Percentiles rank a stretch among this genome's conserved stretches.
phyloP scores from a whole-genome alignment of 176 grass and related monocot genomes.

The Dactylis glomerata region DNA sequence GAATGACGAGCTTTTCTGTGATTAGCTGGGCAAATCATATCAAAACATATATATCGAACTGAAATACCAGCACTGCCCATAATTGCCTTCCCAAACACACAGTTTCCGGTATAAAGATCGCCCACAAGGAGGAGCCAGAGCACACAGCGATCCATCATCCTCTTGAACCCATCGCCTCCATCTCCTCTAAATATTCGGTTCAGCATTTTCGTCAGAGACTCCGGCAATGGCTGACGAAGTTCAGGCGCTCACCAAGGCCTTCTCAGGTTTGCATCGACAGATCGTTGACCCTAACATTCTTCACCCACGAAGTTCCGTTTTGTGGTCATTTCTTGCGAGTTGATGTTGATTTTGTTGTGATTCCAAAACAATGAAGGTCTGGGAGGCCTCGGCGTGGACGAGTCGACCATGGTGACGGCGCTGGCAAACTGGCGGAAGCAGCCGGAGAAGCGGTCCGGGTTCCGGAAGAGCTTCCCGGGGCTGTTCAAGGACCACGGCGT shows the following conservation, averaged over 20 bases:
- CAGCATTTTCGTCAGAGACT: not conserved
- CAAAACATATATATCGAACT: not conserved
- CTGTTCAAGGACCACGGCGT: constrained; percentile 55
- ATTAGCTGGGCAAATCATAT: constrained; percentile 11
- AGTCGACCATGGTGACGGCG: constrained; percentile 54
- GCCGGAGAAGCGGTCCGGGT: constrained; percentile 61
- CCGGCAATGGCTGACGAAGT: constrained; percentile 57
- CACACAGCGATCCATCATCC: constrained; percentile 4
- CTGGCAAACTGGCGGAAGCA: constrained; percentile 68
- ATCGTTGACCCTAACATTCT: not conserved
- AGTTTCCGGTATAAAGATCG: constrained; percentile 53
- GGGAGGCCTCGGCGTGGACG: constrained; percentile 74
- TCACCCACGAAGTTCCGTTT: not conserved
- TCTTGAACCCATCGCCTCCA: not conserved
- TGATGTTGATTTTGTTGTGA: not conserved
- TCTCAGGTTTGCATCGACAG: constrained; percentile 64
- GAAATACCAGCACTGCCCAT: constrained; percentile 37
- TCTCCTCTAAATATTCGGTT: not conserved
- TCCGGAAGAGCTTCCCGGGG: constrained; percentile 57
- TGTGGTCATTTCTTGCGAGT: not conserved
- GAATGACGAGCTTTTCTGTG: not conserved
- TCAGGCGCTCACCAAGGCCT: constrained; percentile 73
- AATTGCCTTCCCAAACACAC: constrained; percentile 19
- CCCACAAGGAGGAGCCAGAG: not conserved
- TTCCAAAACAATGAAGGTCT: constrained; percentile 35